A percentile compares a stretch with the other conserved stretches of the same genome.
Conservation (phyloP, 2,329 filamentous ascomycete species). For the Cytospora chrysosperma region DNA sequence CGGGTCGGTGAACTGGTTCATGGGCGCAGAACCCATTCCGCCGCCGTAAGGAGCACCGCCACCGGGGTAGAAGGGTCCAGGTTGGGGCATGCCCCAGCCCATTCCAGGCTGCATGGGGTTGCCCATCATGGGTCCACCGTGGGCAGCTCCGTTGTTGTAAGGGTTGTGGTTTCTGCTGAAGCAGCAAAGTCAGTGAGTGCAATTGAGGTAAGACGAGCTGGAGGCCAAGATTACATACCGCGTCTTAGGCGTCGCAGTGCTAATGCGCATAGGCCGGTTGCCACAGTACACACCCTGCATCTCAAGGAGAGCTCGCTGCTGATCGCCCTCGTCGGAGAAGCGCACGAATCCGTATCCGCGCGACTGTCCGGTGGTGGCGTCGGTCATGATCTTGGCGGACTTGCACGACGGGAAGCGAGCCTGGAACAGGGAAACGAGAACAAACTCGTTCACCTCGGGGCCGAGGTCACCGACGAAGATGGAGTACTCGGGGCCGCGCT, state of each 20-base stretch:
- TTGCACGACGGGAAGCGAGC: constrained; percentile 96
- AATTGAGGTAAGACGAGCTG: background rate
- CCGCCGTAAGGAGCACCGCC: constrained; percentile 39
- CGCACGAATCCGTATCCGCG: constrained; percentile 97
- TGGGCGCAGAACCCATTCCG: constrained; percentile 43
- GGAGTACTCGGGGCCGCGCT: constrained; percentile 91
- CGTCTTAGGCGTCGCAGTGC: constrained; percentile 97
- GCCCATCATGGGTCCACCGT: constrained; percentile 39
- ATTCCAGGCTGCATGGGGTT: constrained; percentile 44
- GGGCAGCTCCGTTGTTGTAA: constrained; percentile 37
- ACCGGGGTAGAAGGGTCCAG: constrained; percentile 26
- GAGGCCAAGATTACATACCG: constrained; percentile 40
- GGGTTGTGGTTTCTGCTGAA: constrained; percentile 38
- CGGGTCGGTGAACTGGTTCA: constrained; percentile 99
- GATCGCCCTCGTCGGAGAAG: constrained; percentile 92
- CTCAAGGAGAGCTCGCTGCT: constrained; percentile 91
- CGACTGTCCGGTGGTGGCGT: constrained; percentile 95
- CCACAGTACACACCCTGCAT: constrained; percentile 99
- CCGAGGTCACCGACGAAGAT: constrained; percentile 98
- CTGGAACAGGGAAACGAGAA: constrained; percentile 95
- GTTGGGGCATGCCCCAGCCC: constrained; percentile 38
- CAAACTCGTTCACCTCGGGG: constrained; percentile 98
- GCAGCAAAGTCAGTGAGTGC: background rate
- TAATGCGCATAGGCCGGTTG: constrained; percentile 98
- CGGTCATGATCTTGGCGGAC: constrained; percentile 99